phyloP scores from a whole-genome alignment of 1,139 yeast species.

The Zygotorulaspora mrakii region DNA sequence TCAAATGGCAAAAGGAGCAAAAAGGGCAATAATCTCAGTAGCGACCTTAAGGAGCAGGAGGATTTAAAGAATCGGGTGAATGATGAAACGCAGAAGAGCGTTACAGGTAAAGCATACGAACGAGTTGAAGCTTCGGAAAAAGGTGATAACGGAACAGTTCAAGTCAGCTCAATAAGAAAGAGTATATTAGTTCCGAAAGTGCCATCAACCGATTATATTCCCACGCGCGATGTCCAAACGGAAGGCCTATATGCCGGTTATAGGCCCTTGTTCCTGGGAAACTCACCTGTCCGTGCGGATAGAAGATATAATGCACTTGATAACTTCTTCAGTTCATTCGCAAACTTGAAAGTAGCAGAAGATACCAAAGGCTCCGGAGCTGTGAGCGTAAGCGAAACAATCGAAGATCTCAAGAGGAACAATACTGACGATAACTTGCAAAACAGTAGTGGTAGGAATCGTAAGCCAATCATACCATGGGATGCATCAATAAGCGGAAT shows the following conservation, averaged over 20 bases:
- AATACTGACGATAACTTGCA: constrained; percentile 12
- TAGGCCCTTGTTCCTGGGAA: constrained; percentile 37
- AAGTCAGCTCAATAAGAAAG: neutral
- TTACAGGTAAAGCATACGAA: neutral
- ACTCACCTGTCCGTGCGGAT: constrained; percentile 26
- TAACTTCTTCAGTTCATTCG: constrained; percentile 23
- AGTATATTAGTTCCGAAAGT: constrained; percentile 30
- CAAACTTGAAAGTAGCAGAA: constrained; percentile 19
- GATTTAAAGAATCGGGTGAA: neutral
- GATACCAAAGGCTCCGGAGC: constrained; percentile 12
- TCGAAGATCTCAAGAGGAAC: constrained; percentile 21
- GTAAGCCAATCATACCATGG: constrained; percentile 35
- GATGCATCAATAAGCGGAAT: constrained; percentile 38
- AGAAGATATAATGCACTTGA: constrained; percentile 15
- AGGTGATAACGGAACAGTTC: neutral
- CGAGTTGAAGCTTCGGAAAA: neutral
- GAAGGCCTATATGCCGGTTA: constrained; percentile 39
- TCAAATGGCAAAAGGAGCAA: neutral
- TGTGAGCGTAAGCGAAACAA: constrained; percentile 20
- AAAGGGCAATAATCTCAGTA: neutral
- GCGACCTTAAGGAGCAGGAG: neutral
- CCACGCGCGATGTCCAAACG: constrained; percentile 27
- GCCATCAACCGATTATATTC: constrained; percentile 31
- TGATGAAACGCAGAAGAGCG: neutral
- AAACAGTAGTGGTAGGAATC: constrained; percentile 13